Evolutionary conservation across 2,329 filamentous ascomycete species (phyloP), one percentile per base, ranked within the genome.

Genomic region (Verticillium zaregamsianum): DNA sequence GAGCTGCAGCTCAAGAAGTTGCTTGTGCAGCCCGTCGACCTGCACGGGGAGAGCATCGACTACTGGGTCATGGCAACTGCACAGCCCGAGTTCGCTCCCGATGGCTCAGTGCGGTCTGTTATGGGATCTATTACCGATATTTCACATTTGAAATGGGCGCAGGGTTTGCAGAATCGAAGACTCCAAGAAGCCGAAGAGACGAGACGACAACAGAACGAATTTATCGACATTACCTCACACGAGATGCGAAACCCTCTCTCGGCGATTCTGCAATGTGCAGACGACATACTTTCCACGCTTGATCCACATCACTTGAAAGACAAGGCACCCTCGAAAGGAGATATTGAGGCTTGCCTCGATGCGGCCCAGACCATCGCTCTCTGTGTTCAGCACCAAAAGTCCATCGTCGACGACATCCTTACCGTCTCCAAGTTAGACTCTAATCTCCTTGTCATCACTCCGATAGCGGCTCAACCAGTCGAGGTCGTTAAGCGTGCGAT

Each of bases 331-430:
- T 62, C 71, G 2, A 33, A 57, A 3, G 75, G 77, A 3, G 69
- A 80, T 17, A 66, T 86, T 3, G 73, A 74, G 1, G 80, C 77
- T 63, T 82, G 77, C 55, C 74, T 85, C 39, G 82, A 86, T 63
- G 80, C 83, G 3, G 82, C 83, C 1, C 81, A 85, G 59, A 86
- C 82, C 0, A 86, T 86, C 63, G 79, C 77, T 14, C 69, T 85
- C 6, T 86, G 83, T 66, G 82, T 82, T 12, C 80, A 84, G 66
- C 83, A 86, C 69, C 83, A 86, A 65, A 85, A 85, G 69, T 70
- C 78, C 3, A 81, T 82, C 55, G 78, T 81, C 4, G 79, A 81
- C 63, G 79, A 81, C 61, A 78, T 82, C 49, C 69, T 82, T 6
- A 81, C 79, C 5, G 72, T 82, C 32, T 78, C 75, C 61, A 83